Evolutionary conservation across 75 land plant species (phyloP), one percentile per base, ranked within the genome.

Genomic region (Selaginella moellendorffii): DNA sequence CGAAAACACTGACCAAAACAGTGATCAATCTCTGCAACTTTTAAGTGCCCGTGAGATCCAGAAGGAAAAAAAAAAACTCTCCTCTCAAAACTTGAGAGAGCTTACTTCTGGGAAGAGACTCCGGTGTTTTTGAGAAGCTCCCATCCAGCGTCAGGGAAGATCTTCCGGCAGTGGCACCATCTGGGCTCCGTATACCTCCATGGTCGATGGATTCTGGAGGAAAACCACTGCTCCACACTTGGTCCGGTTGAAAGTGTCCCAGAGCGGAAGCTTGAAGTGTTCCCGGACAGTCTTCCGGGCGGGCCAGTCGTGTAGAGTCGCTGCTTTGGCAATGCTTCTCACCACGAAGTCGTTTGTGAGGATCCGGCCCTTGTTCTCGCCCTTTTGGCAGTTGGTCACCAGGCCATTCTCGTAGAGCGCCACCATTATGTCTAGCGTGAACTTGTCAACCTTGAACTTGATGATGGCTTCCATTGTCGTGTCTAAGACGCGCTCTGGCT

Each of bases 261-360:
- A 90, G 12, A 90, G 68, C 21, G 72, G 9, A 63, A 91, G 77
- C 8, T 26, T 69, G 26, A 83, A 83, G 26, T 77, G 77, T 26
- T 82, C 93, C 0, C 80, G 28, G 17, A 83, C 56, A 0, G 74
- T 60, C 65, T 85, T 91, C 75, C 79, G 85, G 26, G 86, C 71
- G 2, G 83, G 65, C 30, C 69, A 52, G 65, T 82, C 83, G 29
- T 80, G 76, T 28, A 85, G 69, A 26, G 74, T 54, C 65, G 83
- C 78, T 2, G 84, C 80, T 73, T 87, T 91, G 54, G 84, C 95
- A 26, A 91, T 76, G 53, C 74, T 73, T 30, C 88, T 65, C 23
- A 91, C 97, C 17, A 87, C 85, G 65, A 65, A 84, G 65, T 91
- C 97, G 66, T 88, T 85, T 25, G 81, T 53, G 18, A 91, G 73